Percentiles rank a stretch among this genome's conserved stretches.
These are phyloP conservation scores for Verticillium zaregamsianum DNA, from an alignment of 2,329 filamentous ascomycete genomes.

Conservation along the genomic window DNA sequence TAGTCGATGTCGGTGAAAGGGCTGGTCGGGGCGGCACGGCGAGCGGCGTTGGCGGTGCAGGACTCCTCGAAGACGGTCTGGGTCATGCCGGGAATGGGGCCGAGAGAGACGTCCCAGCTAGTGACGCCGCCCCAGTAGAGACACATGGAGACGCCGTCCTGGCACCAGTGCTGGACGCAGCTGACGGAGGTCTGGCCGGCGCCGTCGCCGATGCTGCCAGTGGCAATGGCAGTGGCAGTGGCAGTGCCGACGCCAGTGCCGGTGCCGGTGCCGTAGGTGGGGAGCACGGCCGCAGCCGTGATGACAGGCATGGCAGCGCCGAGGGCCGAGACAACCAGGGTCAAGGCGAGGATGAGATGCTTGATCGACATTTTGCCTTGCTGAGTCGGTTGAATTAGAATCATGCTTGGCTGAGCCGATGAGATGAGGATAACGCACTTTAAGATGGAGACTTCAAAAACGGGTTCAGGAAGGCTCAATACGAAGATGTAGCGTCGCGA, in stretches of 20 bases:
- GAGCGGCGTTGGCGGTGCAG: constrained; percentile 15
- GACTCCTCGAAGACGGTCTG: constrained; percentile 12
- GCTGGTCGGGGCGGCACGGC: constrained; percentile 6
- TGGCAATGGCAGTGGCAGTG: background rate
- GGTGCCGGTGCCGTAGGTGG: background rate
- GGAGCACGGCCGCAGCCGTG: background rate
- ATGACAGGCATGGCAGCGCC: background rate
- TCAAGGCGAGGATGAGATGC: background rate
- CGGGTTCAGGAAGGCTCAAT: too few species aligned
- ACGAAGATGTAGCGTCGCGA: too few species aligned
- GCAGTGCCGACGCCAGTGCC: background rate
- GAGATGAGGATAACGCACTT: too few species aligned
- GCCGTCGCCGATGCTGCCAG: background rate
- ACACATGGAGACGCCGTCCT: constrained; percentile 17
- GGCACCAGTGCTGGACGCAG: constrained; percentile 22
- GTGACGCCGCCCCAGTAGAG: constrained; percentile 25
- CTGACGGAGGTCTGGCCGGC: constrained; percentile 2
- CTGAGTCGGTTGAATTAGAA: too few species aligned
- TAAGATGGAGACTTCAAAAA: too few species aligned
- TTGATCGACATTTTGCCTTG: background rate
- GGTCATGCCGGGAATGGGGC: constrained; percentile 24
- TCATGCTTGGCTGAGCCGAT: too few species aligned
- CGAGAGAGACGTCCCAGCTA: constrained; percentile 19
- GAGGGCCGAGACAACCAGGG: background rate
- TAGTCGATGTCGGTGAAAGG: background rate